Evolutionary conservation across 2,329 filamentous ascomycete species (phyloP), one percentile per base, ranked within the genome.

Genomic region (Madurella mycetomatis): DNA sequence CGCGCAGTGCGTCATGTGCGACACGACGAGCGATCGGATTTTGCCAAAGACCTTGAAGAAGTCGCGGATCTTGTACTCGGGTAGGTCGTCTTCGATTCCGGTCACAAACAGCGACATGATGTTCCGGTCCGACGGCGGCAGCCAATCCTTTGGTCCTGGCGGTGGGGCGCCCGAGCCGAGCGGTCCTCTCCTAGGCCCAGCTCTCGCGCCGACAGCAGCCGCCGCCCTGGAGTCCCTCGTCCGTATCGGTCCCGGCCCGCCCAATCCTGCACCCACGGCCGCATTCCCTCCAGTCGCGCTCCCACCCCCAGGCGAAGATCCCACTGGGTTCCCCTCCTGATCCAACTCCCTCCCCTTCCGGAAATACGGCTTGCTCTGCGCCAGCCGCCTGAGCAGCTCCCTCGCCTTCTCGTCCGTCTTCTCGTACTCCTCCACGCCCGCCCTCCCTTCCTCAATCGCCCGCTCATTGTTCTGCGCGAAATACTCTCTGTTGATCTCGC

Each of bases 381-480:
- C 95, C 43, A 99, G 74, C 51, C 90, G 80, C 60, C 90, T 81
- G 55, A 99, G 71, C 12, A 99, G 75, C 63, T 99, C 94, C 54
- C 92, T 82, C 2, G 92, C 94, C 72, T 97, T 97, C 68, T 97
- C 92, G 65, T 99, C 94, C 1, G 92, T 94, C 78, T 96, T 95
- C 60, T 95, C 91, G 68, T 96, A 97, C 62, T 89, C 91, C 68
- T 97, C 94, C 9, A 90, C 79, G 15, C 86, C 87, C 7, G 87
- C 89, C 60, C 88, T 80, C 2, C 94, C 94, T 63, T 97, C 92
- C 67, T 97, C 92, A 47, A 99, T 91, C 57, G 95, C 90, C 66
- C 86, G 88, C 74, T 97, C 92, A 71, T 97, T 92, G 68, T 97
- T 94, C 69, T 99, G 94, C 13, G 94, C 94, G 71, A 95, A 99